phyloP scores from a whole-genome alignment of 2,329 filamentous ascomycete genomes.

The Fusarium coffeatum region DNA sequence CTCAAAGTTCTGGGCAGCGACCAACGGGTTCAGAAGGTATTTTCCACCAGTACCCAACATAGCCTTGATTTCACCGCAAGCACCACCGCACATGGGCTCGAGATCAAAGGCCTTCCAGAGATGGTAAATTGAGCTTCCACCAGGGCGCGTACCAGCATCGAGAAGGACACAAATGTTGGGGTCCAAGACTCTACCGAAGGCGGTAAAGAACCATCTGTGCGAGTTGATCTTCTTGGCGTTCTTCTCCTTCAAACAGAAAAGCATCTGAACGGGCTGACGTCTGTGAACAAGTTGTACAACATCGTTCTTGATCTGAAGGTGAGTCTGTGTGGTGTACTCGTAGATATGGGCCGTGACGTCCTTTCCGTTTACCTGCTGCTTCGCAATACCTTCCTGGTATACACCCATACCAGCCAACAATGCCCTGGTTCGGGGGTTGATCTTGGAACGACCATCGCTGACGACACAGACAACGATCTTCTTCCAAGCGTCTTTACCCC shows the following conservation, averaged over 20 bases:
- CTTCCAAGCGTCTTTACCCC: slow-evolving; percentile 99
- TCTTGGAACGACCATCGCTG: slow-evolving; percentile 96
- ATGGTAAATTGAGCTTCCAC: slow-evolving; percentile 94
- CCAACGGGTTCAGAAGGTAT: slow-evolving; percentile 90
- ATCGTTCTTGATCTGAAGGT: slow-evolving; percentile 88
- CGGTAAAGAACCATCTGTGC: slow-evolving; percentile 98
- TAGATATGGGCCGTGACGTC: slow-evolving; percentile 98
- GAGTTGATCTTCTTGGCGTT: slow-evolving; percentile 99
- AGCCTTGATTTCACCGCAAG: slow-evolving; percentile 98
- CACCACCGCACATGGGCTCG: slow-evolving; percentile 96
- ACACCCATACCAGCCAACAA: slow-evolving; percentile 93
- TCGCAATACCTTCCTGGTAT: slow-evolving; percentile 98
- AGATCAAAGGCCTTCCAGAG: slow-evolving; percentile 99
- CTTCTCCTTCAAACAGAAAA: slow-evolving; percentile 99
- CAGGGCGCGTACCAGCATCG: slow-evolving; percentile 95
- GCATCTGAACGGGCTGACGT: slow-evolving; percentile 91
- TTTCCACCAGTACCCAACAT: slow-evolving; percentile 89
- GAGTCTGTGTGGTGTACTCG: slow-evolving; percentile 91
- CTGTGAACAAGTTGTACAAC: slow-evolving; percentile 87
- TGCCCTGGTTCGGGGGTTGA: slow-evolving; percentile 90
- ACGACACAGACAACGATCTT: slow-evolving; percentile 99
- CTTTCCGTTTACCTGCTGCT: slow-evolving; percentile 96
- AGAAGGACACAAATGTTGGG: slow-evolving; percentile 97
- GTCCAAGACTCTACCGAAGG: slow-evolving; percentile 90
- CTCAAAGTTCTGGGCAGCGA: slow-evolving; percentile 98